phyloP scores from a whole-genome alignment of 2,329 filamentous ascomycete genomes.

The Calonectria pteridis region DNA sequence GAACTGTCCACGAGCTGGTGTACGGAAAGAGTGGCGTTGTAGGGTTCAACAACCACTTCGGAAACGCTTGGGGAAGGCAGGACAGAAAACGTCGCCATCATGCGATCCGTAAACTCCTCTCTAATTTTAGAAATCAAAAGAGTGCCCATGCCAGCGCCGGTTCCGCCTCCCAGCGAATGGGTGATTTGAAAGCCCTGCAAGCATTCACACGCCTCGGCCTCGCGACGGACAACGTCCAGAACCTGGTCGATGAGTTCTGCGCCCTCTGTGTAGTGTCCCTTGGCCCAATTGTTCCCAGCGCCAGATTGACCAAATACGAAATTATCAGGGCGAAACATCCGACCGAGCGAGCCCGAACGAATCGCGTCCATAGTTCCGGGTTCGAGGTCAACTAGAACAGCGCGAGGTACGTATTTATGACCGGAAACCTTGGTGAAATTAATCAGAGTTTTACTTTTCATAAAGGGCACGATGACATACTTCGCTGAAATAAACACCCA shows the following conservation, averaged over 20 bases:
- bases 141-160: slow-evolving; percentile 99
- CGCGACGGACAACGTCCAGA: slow-evolving; percentile 96
- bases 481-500: slow-evolving; percentile 99
- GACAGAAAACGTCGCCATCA: slow-evolving; percentile 99
- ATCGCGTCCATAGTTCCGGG: slow-evolving; percentile 99
- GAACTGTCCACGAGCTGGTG: slow-evolving; percentile 99
- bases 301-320: slow-evolving; percentile 99
- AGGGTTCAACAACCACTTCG: slow-evolving; percentile 99
- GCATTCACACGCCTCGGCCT: slow-evolving; percentile 99
- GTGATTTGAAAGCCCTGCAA: slow-evolving; percentile 99
- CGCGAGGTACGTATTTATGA: slow-evolving; percentile 99
- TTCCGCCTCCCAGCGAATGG: slow-evolving; percentile 99
- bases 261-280: slow-evolving; percentile 99
- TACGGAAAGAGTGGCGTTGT: slow-evolving; percentile 98
- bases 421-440: slow-evolving; percentile 73
- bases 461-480: slow-evolving; percentile 49
- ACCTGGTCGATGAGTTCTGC: slow-evolving; percentile 98
- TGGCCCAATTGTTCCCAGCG: slow-evolving; percentile 99
- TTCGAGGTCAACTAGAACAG: slow-evolving; percentile 99
- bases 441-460: background rate
- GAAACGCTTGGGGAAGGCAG: slow-evolving; percentile 99
- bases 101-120: slow-evolving; percentile 99
- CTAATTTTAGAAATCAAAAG: slow-evolving; percentile 99
- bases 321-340: slow-evolving; percentile 99
- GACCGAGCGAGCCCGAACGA: slow-evolving; percentile 95